Evolutionary conservation across 306 rosid genomes (phyloP).

Genomic region (Cucumis melo): DNA sequence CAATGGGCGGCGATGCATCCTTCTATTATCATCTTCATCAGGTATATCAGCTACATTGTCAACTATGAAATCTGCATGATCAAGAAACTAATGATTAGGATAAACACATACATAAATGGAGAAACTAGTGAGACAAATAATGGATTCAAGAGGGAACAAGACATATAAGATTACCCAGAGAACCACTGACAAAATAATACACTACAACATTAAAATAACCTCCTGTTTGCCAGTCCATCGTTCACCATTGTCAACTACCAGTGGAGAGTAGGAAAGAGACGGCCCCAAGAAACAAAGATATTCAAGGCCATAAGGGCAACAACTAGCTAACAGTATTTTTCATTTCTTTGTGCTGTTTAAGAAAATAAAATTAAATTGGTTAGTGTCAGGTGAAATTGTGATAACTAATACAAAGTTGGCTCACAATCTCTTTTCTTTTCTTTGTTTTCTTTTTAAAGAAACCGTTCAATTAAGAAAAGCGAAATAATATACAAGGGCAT

Average conservation of each 20-base stretch:
- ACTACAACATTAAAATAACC: background rate
- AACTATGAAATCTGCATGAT: constrained; percentile 58
- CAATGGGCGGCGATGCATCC: constrained; percentile 39
- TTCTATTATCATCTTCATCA: constrained; percentile 57
- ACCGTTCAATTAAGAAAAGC: too few relatives aligned
- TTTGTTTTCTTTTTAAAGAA: too few relatives aligned
- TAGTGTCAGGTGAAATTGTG: background rate
- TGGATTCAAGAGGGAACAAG: background rate
- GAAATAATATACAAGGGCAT: too few relatives aligned
- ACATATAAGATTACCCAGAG: background rate
- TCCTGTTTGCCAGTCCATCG: background rate
- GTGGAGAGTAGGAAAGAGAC: background rate
- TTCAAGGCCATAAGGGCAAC: background rate
- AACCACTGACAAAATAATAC: background rate
- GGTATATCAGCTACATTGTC: constrained; percentile 49
- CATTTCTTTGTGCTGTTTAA: background rate
- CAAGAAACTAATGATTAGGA: background rate
- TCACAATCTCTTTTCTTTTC: too few relatives aligned
- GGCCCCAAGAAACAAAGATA: background rate
- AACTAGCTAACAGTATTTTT: background rate
- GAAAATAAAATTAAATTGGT: background rate
- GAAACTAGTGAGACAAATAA: background rate
- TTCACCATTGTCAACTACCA: background rate
- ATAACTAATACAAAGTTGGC: background rate
- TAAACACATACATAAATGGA: background rate